These are phyloP conservation scores for Domatiomyces globalis DNA, from an alignment of 2,329 filamentous ascomycete species.

Conservation along the genomic window DNA sequence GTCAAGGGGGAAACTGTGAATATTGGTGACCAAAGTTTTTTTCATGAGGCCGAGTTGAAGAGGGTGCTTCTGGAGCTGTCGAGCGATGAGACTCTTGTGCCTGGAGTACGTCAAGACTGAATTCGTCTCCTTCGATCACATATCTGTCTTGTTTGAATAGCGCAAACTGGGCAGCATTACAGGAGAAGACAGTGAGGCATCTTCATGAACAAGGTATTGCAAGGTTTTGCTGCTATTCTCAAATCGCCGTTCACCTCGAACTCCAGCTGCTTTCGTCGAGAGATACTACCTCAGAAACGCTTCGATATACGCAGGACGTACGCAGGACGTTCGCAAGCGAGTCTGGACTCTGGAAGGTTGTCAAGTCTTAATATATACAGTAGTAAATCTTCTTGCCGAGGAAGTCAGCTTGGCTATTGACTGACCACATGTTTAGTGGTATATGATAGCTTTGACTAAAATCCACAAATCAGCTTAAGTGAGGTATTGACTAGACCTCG, in stretches of 20 bases:
- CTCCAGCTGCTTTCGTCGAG: not conserved
- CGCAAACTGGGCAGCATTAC: not conserved
- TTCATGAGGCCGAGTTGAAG: not conserved
- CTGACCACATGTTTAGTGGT: not conserved
- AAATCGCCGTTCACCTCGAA: not conserved
- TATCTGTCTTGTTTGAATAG: not conserved
- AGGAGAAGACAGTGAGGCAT: not conserved
- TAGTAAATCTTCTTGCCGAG: not conserved
- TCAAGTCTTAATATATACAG: not conserved
- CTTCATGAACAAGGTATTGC: not conserved
- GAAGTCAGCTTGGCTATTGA: not conserved
- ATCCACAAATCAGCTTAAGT: not conserved
- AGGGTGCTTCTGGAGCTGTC: not conserved
- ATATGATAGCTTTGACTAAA: not conserved
- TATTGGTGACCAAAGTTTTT: not conserved
- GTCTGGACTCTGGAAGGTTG: not conserved
- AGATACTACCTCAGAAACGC: not conserved
- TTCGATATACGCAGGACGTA: not conserved
- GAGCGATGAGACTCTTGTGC: not conserved
- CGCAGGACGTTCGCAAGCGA: not conserved
- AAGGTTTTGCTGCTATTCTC: not conserved
- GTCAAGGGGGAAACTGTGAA: not conserved
- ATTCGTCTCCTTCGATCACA: not conserved
- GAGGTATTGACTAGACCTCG: not conserved
- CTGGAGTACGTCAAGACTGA: not conserved